Base-by-base conservation (phyloP, 2,329 filamentous ascomycete genomes). In the Ceratocystis destructans region DNA sequence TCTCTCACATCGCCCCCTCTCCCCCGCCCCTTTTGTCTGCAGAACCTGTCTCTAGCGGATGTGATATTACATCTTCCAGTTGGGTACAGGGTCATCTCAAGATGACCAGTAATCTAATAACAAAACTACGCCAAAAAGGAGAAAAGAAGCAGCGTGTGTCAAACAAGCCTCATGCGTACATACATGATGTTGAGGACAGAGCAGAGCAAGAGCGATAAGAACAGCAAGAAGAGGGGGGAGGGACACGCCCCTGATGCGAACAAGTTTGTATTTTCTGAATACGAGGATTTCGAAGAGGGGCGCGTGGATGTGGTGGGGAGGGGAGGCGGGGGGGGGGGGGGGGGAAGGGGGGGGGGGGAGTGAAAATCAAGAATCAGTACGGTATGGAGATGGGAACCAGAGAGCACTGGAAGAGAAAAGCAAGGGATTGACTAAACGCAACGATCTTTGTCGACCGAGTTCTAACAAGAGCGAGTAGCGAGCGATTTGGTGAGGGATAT, bases 241-340 rank as follows among this genome's bases (percentile, higher is more conserved):
- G 33, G 33, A 37, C 37, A 57, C 17, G 45, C 64, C 64, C 64
- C 64, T 65, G 53, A 44, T 41, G 48, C 61, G 25, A 44, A 48
- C 45, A 44, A 65, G 48, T 46, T 22, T 17, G 64, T 41, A 22
- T 62, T 65, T 61, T 20, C 57, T 50, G 64, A 65, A 65, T 65
- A 65, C 64, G 64, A 65, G 64, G 53, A 57, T 59, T 55, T 57
- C 8, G 50, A 37, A 61, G 64, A 57, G 64, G 64, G 31, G 37
- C 33, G 53, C 25, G 53, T 33, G n/a, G 17, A 37, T 37, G 45
- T 64, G 46, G 48, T 48, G 15, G n/a, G 15, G 33, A 37, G 15
- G n/a, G 15, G 33, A 37, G 33, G 33, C 22, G 61, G 22, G 15
- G n/a, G 6, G 10, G 12, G 37, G 37, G 20, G 62, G 25, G 61